Evolutionary conservation across 1,139 yeast genomes (phyloP), one percentile per base, ranked within the genome.

Genomic region (Lodderomyces parapsilosis): DNA sequence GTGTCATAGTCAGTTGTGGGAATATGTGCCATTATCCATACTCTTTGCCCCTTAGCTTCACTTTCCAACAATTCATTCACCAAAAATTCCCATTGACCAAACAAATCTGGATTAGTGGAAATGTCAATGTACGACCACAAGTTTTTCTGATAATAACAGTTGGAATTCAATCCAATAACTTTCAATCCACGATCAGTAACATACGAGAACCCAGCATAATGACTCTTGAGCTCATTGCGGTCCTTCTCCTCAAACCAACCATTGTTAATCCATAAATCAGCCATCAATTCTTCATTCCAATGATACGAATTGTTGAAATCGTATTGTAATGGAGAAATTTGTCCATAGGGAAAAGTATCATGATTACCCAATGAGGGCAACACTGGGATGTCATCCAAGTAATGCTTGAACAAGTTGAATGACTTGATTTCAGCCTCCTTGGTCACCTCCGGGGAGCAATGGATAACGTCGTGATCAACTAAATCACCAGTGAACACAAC

Each of bases 341-440:
- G 88, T 14, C 83, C 86, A 55, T 81, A 83, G 13, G 90, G 90
- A 68, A 76, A 83, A 15, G 84, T 78, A 55, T 84, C 90, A 58
- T 84, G 90, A 59, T 83, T 83, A 14, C 91, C 90, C 52, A 84
- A 65, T 25, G 78, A 80, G 9, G 88, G 75, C 55, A 67, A 82
- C n/a, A 84, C 78, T 2, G 88, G 84, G 14, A 80, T 60, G 43
- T 76, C 66, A 10, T 72, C 66, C 49, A 84, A 71, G 56, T 68
- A 74, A 41, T 70, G 63, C 56, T 83, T 83, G 68, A 83, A 68
- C 45, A 80, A 74, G 46, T 71, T 60, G 59, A 80, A 72, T 1
- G 79, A 61, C 32, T 63, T 60, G 40, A 70, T 68, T 59, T 84
- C 89, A 14, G 82, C 81, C 42, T 65, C 63, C 45, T 78, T 62